These are phyloP conservation scores for Chlamydomonas sp. DNA, from an alignment of 139 green algal species.

Conservation along the genomic window DNA sequence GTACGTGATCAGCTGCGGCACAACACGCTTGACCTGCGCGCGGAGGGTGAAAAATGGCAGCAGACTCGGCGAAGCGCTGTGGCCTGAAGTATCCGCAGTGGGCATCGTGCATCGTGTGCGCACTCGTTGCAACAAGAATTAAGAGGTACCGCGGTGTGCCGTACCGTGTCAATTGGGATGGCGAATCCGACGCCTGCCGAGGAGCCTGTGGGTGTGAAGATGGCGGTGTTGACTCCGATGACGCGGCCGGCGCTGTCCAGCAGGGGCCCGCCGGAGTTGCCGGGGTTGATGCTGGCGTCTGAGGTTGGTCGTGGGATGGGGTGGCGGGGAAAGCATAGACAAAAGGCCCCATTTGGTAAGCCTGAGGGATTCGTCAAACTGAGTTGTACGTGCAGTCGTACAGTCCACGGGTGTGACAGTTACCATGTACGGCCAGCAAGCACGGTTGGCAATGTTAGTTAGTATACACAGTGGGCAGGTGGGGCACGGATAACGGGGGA, in stretches of 20 bases:
- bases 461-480: neutral
- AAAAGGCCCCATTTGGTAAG: neutral
- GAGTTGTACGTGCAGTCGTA: too few relatives aligned
- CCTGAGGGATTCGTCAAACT: too few relatives aligned
- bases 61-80: neutral
- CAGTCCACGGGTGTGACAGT: too few relatives aligned
- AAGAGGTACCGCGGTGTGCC: neutral
- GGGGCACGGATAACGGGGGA: too few relatives aligned
- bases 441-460: neutral
- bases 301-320: neutral
- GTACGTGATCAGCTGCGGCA: conserved; percentile 88
- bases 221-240: conserved; percentile 86
- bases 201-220: conserved; percentile 85
- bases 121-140: neutral
- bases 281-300: conserved; percentile 66
- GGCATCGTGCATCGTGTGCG: neutral
- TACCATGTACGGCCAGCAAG: neutral
- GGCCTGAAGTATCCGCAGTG: neutral
- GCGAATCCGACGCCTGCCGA: conserved; percentile 85
- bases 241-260: conserved; percentile 73
- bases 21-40: conserved; percentile 58
- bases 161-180: conserved; percentile 75
- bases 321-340: neutral
- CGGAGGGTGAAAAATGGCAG: neutral
- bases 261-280: conserved; percentile 78